phyloP scores from a whole-genome alignment of 495 filamentous ascomycete genomes.

The Penicillium soppii region DNA sequence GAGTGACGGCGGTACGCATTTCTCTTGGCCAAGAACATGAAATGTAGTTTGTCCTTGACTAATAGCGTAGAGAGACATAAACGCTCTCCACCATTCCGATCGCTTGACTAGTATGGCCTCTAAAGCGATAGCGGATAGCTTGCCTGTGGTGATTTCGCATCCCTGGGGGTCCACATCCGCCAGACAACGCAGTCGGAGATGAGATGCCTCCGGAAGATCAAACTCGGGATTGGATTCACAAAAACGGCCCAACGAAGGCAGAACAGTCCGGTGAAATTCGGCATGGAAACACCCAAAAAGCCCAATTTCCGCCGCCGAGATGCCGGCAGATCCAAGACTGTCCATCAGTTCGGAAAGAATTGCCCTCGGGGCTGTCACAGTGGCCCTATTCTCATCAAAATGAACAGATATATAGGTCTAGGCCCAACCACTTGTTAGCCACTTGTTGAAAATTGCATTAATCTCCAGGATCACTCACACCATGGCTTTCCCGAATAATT shows the following conservation, averaged over 20 bases:
- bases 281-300: background rate
- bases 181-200: constrained; percentile 23
- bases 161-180: background rate
- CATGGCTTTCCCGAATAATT: background rate
- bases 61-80: background rate
- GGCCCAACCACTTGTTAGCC: no score
- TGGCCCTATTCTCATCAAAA: constrained; percentile 40
- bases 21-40: background rate
- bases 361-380: constrained; percentile 19
- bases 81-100: constrained; percentile 33
- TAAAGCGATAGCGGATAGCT: background rate
- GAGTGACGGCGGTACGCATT: background rate
- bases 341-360: constrained; percentile 19
- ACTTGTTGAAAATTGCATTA: no score
- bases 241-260: constrained; percentile 10
- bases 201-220: constrained; percentile 36
- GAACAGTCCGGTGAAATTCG: background rate
- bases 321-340: background rate
- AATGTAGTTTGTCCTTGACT: background rate
- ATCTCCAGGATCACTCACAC: background rate
- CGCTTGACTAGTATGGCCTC: constrained; percentile 36
- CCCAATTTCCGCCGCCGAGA: background rate
- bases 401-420: constrained; percentile 44
- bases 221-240: background rate
- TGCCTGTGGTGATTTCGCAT: background rate